A percentile compares a stretch with the other conserved stretches of the same genome.
Evolutionary conservation across 2,329 filamentous ascomycete genomes (phyloP).

Genomic region (Xylariaceae sp.): DNA sequence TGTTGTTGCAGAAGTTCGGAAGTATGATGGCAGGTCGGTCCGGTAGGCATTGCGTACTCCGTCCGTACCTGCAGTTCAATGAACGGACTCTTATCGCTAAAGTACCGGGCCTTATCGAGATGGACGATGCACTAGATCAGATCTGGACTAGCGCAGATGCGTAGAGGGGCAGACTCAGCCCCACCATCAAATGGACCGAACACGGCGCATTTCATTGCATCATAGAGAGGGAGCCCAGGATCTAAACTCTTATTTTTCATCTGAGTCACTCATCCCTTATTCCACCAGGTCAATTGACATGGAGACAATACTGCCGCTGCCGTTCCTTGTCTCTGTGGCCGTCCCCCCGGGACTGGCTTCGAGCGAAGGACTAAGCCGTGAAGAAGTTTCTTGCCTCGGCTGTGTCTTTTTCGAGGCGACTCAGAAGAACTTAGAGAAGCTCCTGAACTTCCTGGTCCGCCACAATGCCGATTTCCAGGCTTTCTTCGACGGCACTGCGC

Average conservation of each 20-base stretch:
- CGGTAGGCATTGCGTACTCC: no score
- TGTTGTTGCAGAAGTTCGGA: no score
- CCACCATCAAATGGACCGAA: constrained; percentile 23
- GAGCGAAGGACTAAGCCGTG: constrained; percentile 48
- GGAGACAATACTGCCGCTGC: constrained; percentile 60
- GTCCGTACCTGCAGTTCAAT: no score
- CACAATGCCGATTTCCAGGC: constrained; percentile 52
- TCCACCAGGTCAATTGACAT: constrained; percentile 35
- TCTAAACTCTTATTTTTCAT: not conserved
- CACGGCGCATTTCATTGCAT: constrained; percentile 10
- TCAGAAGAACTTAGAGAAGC: constrained; percentile 37
- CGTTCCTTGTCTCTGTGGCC: constrained; percentile 56
- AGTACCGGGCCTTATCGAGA: constrained; percentile 5
- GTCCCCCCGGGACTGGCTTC: constrained; percentile 45
- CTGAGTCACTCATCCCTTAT: constrained; percentile 7
- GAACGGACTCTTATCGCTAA: no score
- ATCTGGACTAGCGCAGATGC: not conserved
- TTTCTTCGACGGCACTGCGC: constrained; percentile 69
- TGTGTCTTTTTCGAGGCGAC: constrained; percentile 53
- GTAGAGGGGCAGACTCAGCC: constrained; percentile 24
- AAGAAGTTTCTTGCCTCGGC: constrained; percentile 55
- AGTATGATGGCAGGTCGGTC: no score
- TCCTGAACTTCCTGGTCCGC: constrained; percentile 44
- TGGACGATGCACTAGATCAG: not conserved
- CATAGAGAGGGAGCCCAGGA: constrained; percentile 7